Evolutionary conservation across 106 monocot species (phyloP), one percentile per base, ranked within the genome.

Genomic region (Triglochin maritima): DNA sequence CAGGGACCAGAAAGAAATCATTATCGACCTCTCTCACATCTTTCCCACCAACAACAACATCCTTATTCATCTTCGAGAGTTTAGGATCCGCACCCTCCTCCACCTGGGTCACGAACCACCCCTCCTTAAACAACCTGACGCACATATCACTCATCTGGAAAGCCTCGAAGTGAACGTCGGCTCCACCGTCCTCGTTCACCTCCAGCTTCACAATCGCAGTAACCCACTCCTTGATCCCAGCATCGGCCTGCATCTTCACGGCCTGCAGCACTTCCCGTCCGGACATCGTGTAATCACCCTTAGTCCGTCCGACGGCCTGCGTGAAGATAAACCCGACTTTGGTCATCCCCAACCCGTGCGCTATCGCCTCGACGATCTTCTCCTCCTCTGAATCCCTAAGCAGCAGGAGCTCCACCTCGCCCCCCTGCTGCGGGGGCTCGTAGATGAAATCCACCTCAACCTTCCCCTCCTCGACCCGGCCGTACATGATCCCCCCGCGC

Each of bases 141-240:
- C 96, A 96, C 14, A 72, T 80, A 62, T 96, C 96, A 52, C 96
- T 96, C 85, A 96, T 80, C 88, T 96, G 96, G 73, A 96, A 96
- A 4, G 96, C 96, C 80, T 96, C 96, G 50, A 96, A 91, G 72
- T 96, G 96, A 61, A 91, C 96, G 65, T 96, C 90, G 0, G 83
- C 85, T 5, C 77, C 78, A 6, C 87, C 90, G 7, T 94, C 89
- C 61, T 85, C 94, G n/a, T 78, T 85, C 9, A 85, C 87, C 76
- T 87, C 83, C 10, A 96, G 79, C 71, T 91, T 96, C 52, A 88
- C 91, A 9, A 91, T 47, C 0, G 86, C 96, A 0, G 96, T 96
- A 16, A 96, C 86, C 96, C 96, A 96, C 77, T 96, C 91, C 43
- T 80, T 55, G n/a, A 88, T 77, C 47, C 78, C 84, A 0, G 88